Percentiles rank a stretch among this genome's conserved stretches.
These are phyloP conservation scores for Calendula officinalis DNA, from an alignment of 129 eudicot genomes.

Conservation along the genomic window DNA sequence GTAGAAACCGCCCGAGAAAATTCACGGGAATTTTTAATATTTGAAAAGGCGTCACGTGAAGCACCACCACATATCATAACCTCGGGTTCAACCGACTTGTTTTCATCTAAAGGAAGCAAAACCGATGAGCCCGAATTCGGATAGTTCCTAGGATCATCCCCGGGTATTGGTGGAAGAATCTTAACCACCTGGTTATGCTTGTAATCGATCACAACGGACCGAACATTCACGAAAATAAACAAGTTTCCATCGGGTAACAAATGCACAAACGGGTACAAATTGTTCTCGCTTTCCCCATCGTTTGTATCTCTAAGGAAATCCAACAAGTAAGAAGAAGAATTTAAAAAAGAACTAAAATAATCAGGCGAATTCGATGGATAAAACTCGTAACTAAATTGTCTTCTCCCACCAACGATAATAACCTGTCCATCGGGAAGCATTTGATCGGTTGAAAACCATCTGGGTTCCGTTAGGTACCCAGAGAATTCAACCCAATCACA, in stretches of 20 bases:
- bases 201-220: constrained; percentile 56
- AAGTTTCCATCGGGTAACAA: constrained; percentile 76
- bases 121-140: constrained; percentile 82
- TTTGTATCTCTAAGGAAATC: constrained; percentile 48
- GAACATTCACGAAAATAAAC: constrained; percentile 61
- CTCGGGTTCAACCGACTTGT: constrained; percentile 37
- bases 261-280: constrained; percentile 75
- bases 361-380: constrained; percentile 29
- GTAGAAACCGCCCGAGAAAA: constrained; percentile 42
- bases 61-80: constrained; percentile 86
- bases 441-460: constrained; percentile 82
- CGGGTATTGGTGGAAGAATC: constrained; percentile 52
- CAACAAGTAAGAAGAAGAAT: constrained; percentile 25
- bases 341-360: constrained; percentile 4
- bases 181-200: constrained; percentile 41
- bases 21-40: constrained; percentile 9
- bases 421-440: constrained; percentile 71
- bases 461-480: constrained; percentile 39
- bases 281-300: constrained; percentile 47
- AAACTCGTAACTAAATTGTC: constrained; percentile 64
- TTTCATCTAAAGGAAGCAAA: constrained; percentile 65
- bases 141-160: constrained; percentile 61
- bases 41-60: constrained; percentile 34
- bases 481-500: constrained; percentile 78
- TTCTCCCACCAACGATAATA: constrained; percentile 67